Evolutionary conservation across 306 rosid genomes (phyloP).

Genomic region (Sophora flavescens): DNA sequence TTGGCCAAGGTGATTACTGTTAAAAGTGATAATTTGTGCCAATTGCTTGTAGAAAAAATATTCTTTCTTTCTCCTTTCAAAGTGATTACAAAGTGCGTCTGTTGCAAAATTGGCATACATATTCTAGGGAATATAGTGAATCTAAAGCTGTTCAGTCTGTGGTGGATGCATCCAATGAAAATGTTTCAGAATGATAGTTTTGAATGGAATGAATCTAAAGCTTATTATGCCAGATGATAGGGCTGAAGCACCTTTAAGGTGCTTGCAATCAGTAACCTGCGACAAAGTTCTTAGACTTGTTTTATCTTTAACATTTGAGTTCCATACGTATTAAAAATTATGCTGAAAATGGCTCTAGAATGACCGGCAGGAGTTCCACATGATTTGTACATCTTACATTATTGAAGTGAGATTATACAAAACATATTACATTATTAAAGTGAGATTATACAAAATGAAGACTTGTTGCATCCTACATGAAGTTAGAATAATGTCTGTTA

Average conservation of each 20-base stretch:
- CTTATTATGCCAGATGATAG: slow-evolving; percentile 6
- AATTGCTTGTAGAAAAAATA: neutral
- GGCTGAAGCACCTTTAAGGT: too few relatives aligned
- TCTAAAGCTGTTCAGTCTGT: neutral
- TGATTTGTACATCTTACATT: neutral
- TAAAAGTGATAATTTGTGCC: slow-evolving; percentile 7
- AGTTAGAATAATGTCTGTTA: neutral
- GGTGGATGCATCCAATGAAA: neutral
- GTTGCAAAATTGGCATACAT: neutral
- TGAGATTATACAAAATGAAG: neutral
- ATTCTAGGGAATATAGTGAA: neutral
- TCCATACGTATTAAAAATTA: neutral
- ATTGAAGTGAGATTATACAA: too few relatives aligned
- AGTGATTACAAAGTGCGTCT: slow-evolving; percentile 6
- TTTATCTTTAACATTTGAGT: neutral
- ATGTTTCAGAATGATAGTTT: slow-evolving; percentile 26
- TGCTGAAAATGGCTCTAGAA: neutral
- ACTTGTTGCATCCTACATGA: neutral
- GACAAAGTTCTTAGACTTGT: neutral
- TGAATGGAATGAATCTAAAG: neutral
- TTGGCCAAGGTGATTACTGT: slow-evolving; percentile 88
- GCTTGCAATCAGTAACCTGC: neutral
- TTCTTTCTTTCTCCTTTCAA: slow-evolving; percentile 10
- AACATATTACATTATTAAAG: too few relatives aligned
- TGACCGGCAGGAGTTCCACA: neutral